Conservation (phyloP, 305 asterid species). For the Solanum hybrid region DNA sequence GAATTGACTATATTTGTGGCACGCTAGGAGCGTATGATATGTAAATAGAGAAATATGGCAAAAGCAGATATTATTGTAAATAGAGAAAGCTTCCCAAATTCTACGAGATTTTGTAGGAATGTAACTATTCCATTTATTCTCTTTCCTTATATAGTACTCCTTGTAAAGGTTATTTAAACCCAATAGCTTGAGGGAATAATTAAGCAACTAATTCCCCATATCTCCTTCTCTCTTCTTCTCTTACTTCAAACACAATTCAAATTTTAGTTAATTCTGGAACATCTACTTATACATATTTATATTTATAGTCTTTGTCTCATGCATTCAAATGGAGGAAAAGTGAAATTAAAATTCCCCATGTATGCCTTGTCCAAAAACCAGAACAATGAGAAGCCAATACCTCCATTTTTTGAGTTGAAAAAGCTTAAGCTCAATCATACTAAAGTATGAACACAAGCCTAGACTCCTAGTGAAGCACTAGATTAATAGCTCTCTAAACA, state of each 20-base stretch:
- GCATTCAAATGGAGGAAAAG: neutral
- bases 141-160: neutral
- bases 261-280: neutral
- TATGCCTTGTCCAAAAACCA: neutral
- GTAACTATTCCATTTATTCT: neutral
- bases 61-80: neutral
- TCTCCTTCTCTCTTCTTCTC: neutral
- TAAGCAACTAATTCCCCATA: neutral
- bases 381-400: neutral
- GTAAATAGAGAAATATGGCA: neutral
- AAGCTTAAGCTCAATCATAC: neutral
- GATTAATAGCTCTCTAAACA: neutral
- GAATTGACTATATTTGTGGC: neutral
- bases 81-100: neutral
- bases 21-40: neutral
- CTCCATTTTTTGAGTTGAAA: neutral
- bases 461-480: neutral
- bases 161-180: neutral
- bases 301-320: neutral
- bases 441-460: neutral
- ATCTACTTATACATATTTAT: neutral
- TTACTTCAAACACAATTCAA: neutral
- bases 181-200: neutral
- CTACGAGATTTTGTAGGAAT: neutral
- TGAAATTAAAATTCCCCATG: neutral